A percentile compares a stretch with the other conserved stretches of the same genome.
These are phyloP conservation scores for Trichosporon faecale DNA, from an alignment of 1,284 basidiomycete species.

Conservation along the genomic window DNA sequence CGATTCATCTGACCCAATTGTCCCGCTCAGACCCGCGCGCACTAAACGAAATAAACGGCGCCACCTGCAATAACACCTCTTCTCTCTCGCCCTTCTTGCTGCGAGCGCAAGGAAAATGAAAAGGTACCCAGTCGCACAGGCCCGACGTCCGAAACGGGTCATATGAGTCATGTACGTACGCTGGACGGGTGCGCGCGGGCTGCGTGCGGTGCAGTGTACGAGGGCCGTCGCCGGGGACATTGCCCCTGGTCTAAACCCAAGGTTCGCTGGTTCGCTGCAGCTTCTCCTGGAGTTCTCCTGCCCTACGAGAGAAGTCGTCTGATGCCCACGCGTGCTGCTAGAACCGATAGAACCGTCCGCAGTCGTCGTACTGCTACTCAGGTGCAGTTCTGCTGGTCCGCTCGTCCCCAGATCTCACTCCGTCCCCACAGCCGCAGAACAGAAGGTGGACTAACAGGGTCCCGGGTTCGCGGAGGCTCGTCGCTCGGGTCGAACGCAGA, in stretches of 20 bases:
- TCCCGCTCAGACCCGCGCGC: background rate
- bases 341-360: background rate
- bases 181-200: background rate
- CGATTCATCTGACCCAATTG: background rate
- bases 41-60: background rate
- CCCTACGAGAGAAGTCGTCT: background rate
- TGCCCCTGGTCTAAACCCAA: background rate
- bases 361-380: background rate
- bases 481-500: background rate
- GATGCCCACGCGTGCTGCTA: background rate
- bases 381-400: background rate
- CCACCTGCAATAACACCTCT: background rate
- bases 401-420: background rate
- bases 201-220: background rate
- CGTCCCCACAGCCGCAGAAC: background rate
- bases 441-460: no score
- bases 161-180: background rate
- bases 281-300: no score
- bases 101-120: background rate
- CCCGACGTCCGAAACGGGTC: constrained; percentile 1
- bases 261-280: no score
- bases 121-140: background rate
- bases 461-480: background rate
- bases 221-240: background rate
- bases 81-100: background rate